Percentiles rank a stretch among this genome's conserved stretches.
phyloP scores from a whole-genome alignment of 345 rosid species.

The Lepidium africanum region DNA sequence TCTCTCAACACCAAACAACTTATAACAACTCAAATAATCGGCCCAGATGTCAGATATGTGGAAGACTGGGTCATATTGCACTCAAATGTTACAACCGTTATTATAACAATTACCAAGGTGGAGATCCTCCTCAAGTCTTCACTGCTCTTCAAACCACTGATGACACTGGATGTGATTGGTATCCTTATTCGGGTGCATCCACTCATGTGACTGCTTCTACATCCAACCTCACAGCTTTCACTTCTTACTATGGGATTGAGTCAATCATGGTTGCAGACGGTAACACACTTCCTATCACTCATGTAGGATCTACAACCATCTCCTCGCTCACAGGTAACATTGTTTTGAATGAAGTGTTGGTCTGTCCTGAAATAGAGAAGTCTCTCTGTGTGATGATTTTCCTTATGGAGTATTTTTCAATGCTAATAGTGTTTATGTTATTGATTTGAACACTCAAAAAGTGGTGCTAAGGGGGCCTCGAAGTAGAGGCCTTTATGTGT shows the following conservation, averaged over 20 bases:
- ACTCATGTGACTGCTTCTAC: background rate
- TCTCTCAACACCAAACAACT: no score
- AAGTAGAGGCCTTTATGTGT: background rate
- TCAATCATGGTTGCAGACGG: background rate
- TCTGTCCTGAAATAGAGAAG: background rate
- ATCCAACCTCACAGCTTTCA: rapidly evolving
- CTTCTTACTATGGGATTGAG: background rate
- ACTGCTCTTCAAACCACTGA: no score
- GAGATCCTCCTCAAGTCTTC: no score
- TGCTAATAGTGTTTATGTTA: background rate
- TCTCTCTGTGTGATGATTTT: background rate
- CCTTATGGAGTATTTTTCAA: background rate
- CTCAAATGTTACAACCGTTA: no score
- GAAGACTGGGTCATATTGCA: no score
- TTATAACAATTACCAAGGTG: no score
- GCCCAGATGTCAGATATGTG: no score
- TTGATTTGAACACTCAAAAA: background rate
- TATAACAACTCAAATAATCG: no score
- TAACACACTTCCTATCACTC: background rate
- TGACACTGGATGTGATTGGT: no score
- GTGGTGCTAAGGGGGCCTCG: background rate
- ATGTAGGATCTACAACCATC: background rate
- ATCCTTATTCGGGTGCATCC: background rate
- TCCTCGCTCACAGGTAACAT: background rate
- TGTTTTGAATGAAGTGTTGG: background rate